A percentile compares a stretch with the other conserved stretches of the same genome.
Conservation (phyloP, 345 rosid genomes). For the Citrus sp. region DNA sequence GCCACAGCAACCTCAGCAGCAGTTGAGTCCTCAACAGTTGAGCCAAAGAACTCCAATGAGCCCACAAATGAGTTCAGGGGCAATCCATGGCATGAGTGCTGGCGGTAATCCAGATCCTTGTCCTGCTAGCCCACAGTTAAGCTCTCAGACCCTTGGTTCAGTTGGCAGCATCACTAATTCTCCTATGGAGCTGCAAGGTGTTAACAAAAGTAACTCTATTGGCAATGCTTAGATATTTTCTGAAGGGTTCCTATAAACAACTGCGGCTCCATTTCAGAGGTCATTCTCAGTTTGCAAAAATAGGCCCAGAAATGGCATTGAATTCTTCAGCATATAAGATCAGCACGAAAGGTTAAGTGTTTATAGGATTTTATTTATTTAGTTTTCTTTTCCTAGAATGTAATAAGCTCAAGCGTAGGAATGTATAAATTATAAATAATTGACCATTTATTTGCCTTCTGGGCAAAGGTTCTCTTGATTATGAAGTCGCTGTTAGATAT, state of each 20-base stretch:
- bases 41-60: constrained; percentile 85
- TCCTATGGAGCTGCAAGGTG: constrained; percentile 90
- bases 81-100: constrained; percentile 67
- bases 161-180: constrained; percentile 90
- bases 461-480: constrained; percentile 4
- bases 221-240: constrained; percentile 30
- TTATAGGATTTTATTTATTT: neutral
- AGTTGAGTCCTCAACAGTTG: constrained; percentile 52
- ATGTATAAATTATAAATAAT: neutral
- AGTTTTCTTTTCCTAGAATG: neutral
- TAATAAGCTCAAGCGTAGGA: neutral
- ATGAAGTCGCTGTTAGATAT: neutral
- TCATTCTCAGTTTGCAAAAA: neutral
- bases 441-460: constrained; percentile 4
- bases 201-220: constrained; percentile 72
- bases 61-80: constrained; percentile 84
- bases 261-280: neutral
- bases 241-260: neutral
- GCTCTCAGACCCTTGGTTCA: constrained; percentile 89
- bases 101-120: constrained; percentile 78
- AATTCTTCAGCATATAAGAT: neutral
- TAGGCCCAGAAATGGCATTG: neutral
- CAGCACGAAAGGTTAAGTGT: neutral
- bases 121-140: constrained; percentile 94
- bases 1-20: constrained; percentile 58